A percentile compares a stretch with the other conserved stretches of the same genome.
These are phyloP conservation scores for Phoma herbarum DNA, from an alignment of 2,329 filamentous ascomycete genomes.

Conservation along the genomic window DNA sequence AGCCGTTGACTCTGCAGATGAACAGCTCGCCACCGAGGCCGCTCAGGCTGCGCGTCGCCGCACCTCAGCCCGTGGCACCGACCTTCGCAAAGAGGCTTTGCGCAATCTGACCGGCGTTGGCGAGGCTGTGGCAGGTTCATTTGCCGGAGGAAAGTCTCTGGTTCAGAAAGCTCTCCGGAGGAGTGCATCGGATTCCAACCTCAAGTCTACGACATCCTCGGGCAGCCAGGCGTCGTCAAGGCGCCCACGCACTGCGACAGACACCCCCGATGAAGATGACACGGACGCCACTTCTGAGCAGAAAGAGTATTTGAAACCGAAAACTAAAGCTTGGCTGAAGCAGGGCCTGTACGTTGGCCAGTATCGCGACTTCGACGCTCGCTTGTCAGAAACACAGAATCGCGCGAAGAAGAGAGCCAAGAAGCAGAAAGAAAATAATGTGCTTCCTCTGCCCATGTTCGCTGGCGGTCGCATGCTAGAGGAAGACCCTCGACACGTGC, in stretches of 20 bases:
- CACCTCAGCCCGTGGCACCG: conserved; percentile 43
- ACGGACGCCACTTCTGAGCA: conserved; percentile 25
- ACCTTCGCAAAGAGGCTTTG: conserved; percentile 47
- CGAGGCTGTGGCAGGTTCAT: conserved; percentile 38
- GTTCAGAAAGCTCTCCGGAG: conserved; percentile 41
- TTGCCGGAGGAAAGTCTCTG: conserved; percentile 51
- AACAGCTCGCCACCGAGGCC: conserved; percentile 44
- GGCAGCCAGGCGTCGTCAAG: conserved; percentile 30
- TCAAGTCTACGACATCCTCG: conserved; percentile 28
- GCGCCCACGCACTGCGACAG: conserved; percentile 34
- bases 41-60: conserved; percentile 47
- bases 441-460: conserved; percentile 81
- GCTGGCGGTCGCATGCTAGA: conserved; percentile 75
- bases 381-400: conserved; percentile 58
- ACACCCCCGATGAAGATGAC: conserved; percentile 25
- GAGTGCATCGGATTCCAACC: conserved; percentile 37
- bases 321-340: conserved; percentile 78
- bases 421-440: conserved; percentile 59
- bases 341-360: conserved; percentile 92
- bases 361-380: conserved; percentile 53
- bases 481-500: conserved; percentile 55
- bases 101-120: conserved; percentile 43
- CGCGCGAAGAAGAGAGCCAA: conserved; percentile 48
- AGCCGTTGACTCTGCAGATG: conserved; percentile 37
- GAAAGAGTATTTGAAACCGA: conserved; percentile 41